Evolutionary conservation across 2,329 filamentous ascomycete genomes (phyloP), one percentile per base, ranked within the genome.

Genomic region (Aschersonia sp.): DNA sequence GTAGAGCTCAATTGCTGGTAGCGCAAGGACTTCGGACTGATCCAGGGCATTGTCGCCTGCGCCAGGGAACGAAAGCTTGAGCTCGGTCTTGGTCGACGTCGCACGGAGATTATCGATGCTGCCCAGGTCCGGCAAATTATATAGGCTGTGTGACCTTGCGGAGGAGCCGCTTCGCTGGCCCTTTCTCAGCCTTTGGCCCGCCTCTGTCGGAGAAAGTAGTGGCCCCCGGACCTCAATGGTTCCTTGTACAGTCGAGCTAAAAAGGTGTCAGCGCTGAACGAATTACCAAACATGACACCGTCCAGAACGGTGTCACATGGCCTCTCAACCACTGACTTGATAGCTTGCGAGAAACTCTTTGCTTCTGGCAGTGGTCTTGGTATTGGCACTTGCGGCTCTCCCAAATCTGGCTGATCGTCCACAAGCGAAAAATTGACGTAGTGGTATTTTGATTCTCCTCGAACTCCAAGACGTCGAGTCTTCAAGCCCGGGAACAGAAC

Each of bases 401-500:
- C 62, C 4, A 67, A 51, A 11, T 76, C 73, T 4, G 69, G 63
- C 47, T 74, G 68, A 49, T 81, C 78, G 45, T 81, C 78, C 41
- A 69, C 65, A 45, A 83, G 64, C 10, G 69, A 69, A 56, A 83
- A 83, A 58, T 81, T 81, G 44, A 83, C 79, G 58, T 98, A 98
- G 65, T 98, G 92, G 63, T 98, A 98, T 62, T 98, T 98, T 11
- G 92, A 98, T 67, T 97, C 90, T 53, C 92, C 92, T 47, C 92
- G 81, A 44, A 97, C 89, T 52, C 92, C 92, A 10, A 98, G 73
- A 53, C 92, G 79, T 50, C 92, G 77, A 32, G 92, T 98, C 66
- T 94, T 90, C 29, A 98, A 82, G 41, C 89, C 90, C 0, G 92
- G 90, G 57, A 97, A 98, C 46, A 98, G 84, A 40, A 98, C 90